A percentile compares a stretch with the other conserved stretches of the same genome.
Conservation (phyloP, 768 basidiomycete species). For the Postia placenta region DNA sequence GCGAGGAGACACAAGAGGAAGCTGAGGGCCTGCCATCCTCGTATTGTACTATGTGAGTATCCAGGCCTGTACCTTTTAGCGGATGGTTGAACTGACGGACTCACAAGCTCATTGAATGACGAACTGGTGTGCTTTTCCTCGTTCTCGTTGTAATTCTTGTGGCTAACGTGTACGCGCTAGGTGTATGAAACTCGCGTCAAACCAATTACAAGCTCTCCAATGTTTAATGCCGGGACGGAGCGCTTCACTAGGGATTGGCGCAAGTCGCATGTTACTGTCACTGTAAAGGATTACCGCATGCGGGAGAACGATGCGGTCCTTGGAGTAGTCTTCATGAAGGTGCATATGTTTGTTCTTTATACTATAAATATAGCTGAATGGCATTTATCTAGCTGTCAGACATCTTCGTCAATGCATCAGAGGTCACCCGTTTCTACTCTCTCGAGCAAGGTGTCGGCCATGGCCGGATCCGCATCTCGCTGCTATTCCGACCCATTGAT, state of each 20-base stretch:
- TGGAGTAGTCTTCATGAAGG: constrained; percentile 59
- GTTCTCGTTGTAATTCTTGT: not conserved
- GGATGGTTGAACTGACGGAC: constrained; percentile 9
- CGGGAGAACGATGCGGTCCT: constrained; percentile 63
- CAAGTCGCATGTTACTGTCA: constrained; percentile 52
- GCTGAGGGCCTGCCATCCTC: constrained; percentile 56
- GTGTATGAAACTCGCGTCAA: constrained; percentile 28
- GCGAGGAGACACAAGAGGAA: constrained; percentile 48
- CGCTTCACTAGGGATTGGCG: constrained; percentile 61
- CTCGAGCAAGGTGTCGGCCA: constrained; percentile 67
- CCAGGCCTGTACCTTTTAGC: not conserved
- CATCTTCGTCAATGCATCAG: constrained; percentile 35
- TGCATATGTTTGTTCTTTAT: constrained; percentile 4
- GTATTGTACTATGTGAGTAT: constrained; percentile 45
- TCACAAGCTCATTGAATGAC: constrained; percentile 38
- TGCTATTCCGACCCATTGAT: constrained; percentile 65
- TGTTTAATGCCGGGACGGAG: constrained; percentile 61
- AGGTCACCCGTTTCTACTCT: constrained; percentile 54
- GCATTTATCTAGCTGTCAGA: constrained; percentile 22
- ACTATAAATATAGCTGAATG: not conserved
- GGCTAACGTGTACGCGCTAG: not conserved
- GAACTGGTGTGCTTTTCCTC: constrained; percentile 29
- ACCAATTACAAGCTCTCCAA: constrained; percentile 28
- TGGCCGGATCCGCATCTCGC: constrained; percentile 54
- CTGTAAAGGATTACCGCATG: constrained; percentile 54